phyloP scores from a whole-genome alignment of 306 rosid species.

The Quercus mongolica region DNA sequence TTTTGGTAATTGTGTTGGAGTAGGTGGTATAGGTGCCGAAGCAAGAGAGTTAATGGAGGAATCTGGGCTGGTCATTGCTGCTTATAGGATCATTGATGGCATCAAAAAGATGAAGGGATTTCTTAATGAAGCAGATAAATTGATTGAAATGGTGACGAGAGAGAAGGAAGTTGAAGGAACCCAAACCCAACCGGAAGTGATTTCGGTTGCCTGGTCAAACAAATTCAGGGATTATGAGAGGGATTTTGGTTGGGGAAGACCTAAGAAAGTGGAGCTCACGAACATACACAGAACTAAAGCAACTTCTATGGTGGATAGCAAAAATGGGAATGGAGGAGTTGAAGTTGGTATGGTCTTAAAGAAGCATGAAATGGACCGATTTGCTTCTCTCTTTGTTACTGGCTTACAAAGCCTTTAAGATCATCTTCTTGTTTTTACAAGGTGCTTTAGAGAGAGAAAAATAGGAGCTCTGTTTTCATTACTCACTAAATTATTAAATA shows the following conservation, averaged over 20 bases:
- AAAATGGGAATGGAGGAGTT: constrained; percentile 23
- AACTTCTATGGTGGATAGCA: constrained; percentile 24
- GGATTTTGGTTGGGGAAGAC: constrained; percentile 54
- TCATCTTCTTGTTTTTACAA: too few relatives aligned
- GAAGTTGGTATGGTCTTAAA: constrained; percentile 30
- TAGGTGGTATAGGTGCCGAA: not conserved
- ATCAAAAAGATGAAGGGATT: constrained; percentile 19
- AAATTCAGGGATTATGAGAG: constrained; percentile 19
- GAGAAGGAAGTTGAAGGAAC: not conserved
- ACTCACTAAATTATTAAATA: too few relatives aligned
- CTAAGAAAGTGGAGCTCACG: constrained; percentile 19
- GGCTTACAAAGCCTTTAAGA: constrained; percentile 6
- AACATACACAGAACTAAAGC: constrained; percentile 23
- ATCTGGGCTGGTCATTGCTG: constrained; percentile 12
- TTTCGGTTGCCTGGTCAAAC: constrained; percentile 21
- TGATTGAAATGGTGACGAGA: not conserved
- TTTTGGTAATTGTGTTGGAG: constrained; percentile 43
- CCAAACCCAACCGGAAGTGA: not conserved
- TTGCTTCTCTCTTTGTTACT: constrained; percentile 5
- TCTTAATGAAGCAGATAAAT: constrained; percentile 8
- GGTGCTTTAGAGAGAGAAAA: too few relatives aligned
- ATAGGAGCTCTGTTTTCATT: too few relatives aligned
- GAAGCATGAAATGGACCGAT: constrained; percentile 6
- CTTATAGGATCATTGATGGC: constrained; percentile 10
- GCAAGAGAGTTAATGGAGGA: not conserved